These are phyloP conservation scores for Kwoniella shivajii DNA, from an alignment of 1,284 basidiomycete species.

Conservation along the genomic window DNA sequence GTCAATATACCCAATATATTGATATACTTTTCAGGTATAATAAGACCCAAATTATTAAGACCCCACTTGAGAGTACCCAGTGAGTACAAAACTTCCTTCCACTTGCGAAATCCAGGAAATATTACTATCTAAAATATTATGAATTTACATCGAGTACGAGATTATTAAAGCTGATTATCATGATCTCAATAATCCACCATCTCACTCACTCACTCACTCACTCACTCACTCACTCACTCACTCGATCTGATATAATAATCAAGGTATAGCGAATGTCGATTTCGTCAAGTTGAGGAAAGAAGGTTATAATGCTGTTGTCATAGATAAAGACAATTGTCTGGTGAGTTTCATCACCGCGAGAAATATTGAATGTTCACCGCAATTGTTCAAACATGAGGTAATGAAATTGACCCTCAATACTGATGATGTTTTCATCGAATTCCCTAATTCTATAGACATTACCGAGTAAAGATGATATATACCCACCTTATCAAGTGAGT, in stretches of 20 bases:
- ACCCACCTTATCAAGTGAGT: conserved; percentile 69
- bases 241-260: too few species aligned
- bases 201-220: too few species aligned
- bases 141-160: too few species aligned
- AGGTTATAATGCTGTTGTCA: conserved; percentile 83
- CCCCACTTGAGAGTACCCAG: conserved; percentile 74
- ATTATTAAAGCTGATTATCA: too few species aligned
- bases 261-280: conserved; percentile 86
- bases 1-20: conserved; percentile 63
- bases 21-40: conserved; percentile 70
- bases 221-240: too few species aligned
- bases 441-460: conserved; percentile 68
- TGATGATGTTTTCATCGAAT: neutral
- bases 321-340: conserved; percentile 98
- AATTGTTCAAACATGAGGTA: too few species aligned
- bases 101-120: too few species aligned
- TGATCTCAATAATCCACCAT: neutral
- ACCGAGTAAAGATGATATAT: conserved; percentile 70
- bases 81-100: conserved; percentile 57
- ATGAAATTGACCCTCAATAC: too few species aligned
- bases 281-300: conserved; percentile 73
- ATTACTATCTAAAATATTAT: too few species aligned
- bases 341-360: conserved; percentile 61
- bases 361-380: neutral
- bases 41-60: conserved; percentile 71